Conservation (phyloP, 228 moss, liverwort and hornwort genomes). For the Sphagnum fallax region DNA sequence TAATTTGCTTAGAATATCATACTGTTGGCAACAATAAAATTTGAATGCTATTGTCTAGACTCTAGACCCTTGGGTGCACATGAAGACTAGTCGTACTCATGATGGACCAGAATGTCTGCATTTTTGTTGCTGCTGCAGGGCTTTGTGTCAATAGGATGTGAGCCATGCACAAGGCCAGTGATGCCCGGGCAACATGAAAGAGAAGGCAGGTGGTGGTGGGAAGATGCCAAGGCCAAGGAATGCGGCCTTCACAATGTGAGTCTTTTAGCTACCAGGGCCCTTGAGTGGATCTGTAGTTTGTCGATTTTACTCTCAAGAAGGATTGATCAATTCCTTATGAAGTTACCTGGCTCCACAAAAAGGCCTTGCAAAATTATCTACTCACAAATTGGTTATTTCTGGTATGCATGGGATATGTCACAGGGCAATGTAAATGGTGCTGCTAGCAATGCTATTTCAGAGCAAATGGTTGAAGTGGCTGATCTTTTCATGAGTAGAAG, state of each 20-base stretch:
- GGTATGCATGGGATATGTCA: neutral
- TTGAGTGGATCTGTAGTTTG: neutral
- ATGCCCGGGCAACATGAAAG: conserved; percentile 92
- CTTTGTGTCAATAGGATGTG: conserved; percentile 89
- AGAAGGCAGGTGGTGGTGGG: conserved; percentile 99
- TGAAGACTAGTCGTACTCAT: too few relatives aligned
- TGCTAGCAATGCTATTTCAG: conserved; percentile 13
- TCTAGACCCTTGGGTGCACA: too few relatives aligned
- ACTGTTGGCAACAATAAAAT: too few relatives aligned
- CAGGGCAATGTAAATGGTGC: conserved; percentile 63
- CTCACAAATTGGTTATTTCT: too few relatives aligned
- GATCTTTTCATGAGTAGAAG: conserved; percentile 71
- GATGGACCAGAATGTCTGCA: too few relatives aligned
- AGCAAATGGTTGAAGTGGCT: conserved; percentile 22
- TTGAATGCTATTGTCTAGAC: too few relatives aligned
- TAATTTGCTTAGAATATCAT: too few relatives aligned
- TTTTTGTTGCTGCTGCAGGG: conserved; percentile 33
- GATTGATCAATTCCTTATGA: neutral
- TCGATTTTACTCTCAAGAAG: neutral
- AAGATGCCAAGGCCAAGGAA: conserved; percentile 92
- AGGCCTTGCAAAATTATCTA: neutral
- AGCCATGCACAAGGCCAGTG: conserved; percentile 90
- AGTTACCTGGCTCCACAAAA: neutral
- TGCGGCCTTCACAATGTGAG: conserved; percentile 95
- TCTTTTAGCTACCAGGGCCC: neutral